Percentiles rank a stretch among this genome's conserved stretches.
These are phyloP conservation scores for Lonicera japonica DNA, from an alignment of 129 eudicot species.

Conservation along the genomic window DNA sequence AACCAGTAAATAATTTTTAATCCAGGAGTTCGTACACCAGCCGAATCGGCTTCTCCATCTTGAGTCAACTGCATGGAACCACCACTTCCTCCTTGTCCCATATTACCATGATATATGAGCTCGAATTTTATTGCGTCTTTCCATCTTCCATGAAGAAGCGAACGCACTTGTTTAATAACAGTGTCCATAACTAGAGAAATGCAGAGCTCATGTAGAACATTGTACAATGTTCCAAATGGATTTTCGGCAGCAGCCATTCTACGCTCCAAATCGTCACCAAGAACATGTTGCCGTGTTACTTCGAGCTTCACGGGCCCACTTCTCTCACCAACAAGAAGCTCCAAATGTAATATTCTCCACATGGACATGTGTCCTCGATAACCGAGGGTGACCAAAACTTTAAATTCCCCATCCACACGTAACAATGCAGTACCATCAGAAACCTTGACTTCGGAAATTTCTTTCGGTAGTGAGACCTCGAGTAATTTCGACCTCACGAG, in stretches of 20 bases:
- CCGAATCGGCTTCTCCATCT: slow-evolving; percentile 79
- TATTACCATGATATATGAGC: slow-evolving; percentile 74
- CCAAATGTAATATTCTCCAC: slow-evolving; percentile 98
- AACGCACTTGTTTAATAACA: slow-evolving; percentile 83
- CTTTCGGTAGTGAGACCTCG: slow-evolving; percentile 78
- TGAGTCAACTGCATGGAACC: slow-evolving; percentile 51
- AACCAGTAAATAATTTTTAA: slow-evolving; percentile 85
- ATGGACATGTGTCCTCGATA: slow-evolving; percentile 86
- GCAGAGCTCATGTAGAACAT: slow-evolving; percentile 86
- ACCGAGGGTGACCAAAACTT: slow-evolving; percentile 93
- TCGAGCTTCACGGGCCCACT: slow-evolving; percentile 89
- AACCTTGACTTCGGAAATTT: slow-evolving; percentile 70
- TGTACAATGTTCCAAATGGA: slow-evolving; percentile 71
- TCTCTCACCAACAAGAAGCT: slow-evolving; percentile 94
- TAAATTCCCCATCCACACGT: slow-evolving; percentile 92
- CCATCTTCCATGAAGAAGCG: slow-evolving; percentile 90
- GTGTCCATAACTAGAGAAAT: slow-evolving; percentile 94
- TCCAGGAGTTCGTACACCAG: slow-evolving; percentile 74
- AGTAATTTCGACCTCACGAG: slow-evolving; percentile 84
- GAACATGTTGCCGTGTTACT: slow-evolving; percentile 72
- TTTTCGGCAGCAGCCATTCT: slow-evolving; percentile 93
- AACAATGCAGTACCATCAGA: slow-evolving; percentile 79
- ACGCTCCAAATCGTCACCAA: slow-evolving; percentile 97
- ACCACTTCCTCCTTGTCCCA: slow-evolving; percentile 58
- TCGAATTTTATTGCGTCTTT: slow-evolving; percentile 95